Conservation (phyloP, 768 basidiomycete genomes). For the Leccinellum rugosiceps region DNA sequence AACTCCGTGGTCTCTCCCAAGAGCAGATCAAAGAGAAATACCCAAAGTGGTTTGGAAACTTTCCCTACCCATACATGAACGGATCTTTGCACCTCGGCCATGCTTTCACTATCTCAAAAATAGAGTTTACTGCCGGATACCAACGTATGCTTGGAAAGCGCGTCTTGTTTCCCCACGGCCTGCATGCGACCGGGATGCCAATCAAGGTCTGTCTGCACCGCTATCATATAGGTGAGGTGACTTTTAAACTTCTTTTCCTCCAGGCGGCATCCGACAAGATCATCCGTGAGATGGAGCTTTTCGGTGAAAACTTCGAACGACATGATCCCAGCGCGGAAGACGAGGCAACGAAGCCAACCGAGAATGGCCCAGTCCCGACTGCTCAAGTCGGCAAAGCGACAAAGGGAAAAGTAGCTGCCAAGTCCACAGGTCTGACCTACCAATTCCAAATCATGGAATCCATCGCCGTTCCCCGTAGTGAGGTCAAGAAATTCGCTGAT, state of each 20-base stretch:
- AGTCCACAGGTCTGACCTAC: constrained; percentile 90
- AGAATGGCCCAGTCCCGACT: constrained; percentile 38
- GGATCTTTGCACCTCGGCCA: constrained; percentile 96
- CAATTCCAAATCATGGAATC: constrained; percentile 99
- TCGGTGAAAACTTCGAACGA: constrained; percentile 83
- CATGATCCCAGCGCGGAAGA: constrained; percentile 45
- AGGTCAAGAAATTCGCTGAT: constrained; percentile 97
- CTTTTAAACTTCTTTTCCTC: not conserved
- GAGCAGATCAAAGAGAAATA: constrained; percentile 68
- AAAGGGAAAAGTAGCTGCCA: constrained; percentile 92
- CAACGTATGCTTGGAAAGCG: constrained; percentile 94
- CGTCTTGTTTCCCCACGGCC: constrained; percentile 94
- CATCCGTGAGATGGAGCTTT: constrained; percentile 94
- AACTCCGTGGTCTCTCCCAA: constrained; percentile 59
- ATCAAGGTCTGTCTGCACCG: constrained; percentile 74
- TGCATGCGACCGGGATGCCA: constrained; percentile 98
- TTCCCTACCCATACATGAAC: constrained; percentile 98
- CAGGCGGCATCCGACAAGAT: constrained; percentile 98
- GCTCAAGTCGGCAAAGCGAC: constrained; percentile 78
- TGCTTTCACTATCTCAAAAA: constrained; percentile 96
- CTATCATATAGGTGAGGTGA: not conserved
- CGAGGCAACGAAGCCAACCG: constrained; percentile 38
- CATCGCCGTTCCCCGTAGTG: constrained; percentile 79
- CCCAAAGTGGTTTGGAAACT: constrained; percentile 98
- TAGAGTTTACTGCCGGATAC: constrained; percentile 95